Conservation (phyloP, 2,329 filamentous ascomycete species). For the Epichloe gansuensis region DNA sequence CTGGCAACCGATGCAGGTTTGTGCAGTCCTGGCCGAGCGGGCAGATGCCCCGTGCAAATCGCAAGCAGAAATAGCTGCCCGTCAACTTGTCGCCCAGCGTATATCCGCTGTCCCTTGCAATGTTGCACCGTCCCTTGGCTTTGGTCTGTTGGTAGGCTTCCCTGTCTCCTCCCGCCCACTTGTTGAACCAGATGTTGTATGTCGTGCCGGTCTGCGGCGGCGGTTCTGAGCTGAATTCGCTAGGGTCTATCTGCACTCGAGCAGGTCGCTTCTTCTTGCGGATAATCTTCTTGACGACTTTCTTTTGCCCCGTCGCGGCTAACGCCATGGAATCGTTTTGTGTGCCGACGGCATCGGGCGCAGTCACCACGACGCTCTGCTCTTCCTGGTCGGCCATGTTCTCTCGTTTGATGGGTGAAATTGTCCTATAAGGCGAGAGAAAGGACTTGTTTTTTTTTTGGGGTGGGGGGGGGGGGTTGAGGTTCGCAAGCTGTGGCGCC, state of each 20-base stretch:
- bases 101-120: constrained; percentile 67
- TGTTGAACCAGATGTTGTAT: constrained; percentile 91
- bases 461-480: background rate
- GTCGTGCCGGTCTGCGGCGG: constrained; percentile 88
- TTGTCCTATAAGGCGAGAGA: too few species aligned
- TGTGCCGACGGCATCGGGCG: background rate
- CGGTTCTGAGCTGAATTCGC: constrained; percentile 68
- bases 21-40: constrained; percentile 87
- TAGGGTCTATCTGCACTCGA: constrained; percentile 78
- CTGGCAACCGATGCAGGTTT: constrained; percentile 81
- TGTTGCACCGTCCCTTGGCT: constrained; percentile 75
- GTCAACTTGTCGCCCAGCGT: constrained; percentile 64
- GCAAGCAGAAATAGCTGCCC: constrained; percentile 84
- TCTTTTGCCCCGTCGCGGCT: constrained; percentile 37
- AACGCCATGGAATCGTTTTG: constrained; percentile 20
- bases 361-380: constrained; percentile 11
- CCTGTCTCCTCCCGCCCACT: constrained; percentile 90
- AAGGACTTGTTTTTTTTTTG: background rate
- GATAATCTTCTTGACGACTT: constrained; percentile 71
- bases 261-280: constrained; percentile 84
- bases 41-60: constrained; percentile 72
- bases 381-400: constrained; percentile 21
- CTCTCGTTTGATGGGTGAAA: background rate
- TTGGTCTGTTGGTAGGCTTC: constrained; percentile 84
- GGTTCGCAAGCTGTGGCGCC: background rate